Conservation (phyloP, 2,329 filamentous ascomycete genomes). For the Trichophyton benhamiae region DNA sequence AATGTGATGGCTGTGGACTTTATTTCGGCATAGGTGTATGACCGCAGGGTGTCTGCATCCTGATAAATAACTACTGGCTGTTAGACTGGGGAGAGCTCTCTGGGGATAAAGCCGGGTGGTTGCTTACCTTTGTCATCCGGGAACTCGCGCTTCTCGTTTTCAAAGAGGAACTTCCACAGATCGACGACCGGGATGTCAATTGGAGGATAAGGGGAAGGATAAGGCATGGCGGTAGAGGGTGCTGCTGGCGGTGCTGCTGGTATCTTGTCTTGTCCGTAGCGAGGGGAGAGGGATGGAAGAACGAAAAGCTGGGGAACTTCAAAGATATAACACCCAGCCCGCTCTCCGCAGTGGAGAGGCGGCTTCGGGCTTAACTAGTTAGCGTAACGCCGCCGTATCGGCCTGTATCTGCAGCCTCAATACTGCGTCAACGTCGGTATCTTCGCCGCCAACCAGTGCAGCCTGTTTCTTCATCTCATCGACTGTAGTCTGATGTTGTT, state of each 20-base stretch:
- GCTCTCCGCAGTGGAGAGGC: background rate
- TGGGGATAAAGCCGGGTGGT: background rate
- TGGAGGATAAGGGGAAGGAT: constrained; percentile 51
- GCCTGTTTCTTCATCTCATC: background rate
- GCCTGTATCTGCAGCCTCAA: background rate
- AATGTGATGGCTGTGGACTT: constrained; percentile 59
- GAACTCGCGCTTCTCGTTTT: constrained; percentile 51
- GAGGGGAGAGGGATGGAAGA: background rate
- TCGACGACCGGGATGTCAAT: constrained; percentile 63
- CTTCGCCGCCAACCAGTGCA: background rate
- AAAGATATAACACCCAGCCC: background rate
- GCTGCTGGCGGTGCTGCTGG: background rate
- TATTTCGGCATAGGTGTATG: constrained; percentile 59
- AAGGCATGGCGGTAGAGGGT: constrained; percentile 46
- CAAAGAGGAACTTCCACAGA: constrained; percentile 68
- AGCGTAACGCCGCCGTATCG: background rate
- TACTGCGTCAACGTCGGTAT: background rate
- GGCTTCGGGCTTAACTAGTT: background rate
- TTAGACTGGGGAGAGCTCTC: background rate
- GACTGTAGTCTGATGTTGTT: background rate
- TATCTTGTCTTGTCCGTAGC: no score
- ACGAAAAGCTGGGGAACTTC: background rate
- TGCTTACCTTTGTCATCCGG: constrained; percentile 58
- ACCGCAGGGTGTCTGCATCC: constrained; percentile 56
- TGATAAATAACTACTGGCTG: constrained; percentile 57